Evolutionary conservation across 1,284 basidiomycete species (phyloP).

Genomic region (Phenoliferia sp.): DNA sequence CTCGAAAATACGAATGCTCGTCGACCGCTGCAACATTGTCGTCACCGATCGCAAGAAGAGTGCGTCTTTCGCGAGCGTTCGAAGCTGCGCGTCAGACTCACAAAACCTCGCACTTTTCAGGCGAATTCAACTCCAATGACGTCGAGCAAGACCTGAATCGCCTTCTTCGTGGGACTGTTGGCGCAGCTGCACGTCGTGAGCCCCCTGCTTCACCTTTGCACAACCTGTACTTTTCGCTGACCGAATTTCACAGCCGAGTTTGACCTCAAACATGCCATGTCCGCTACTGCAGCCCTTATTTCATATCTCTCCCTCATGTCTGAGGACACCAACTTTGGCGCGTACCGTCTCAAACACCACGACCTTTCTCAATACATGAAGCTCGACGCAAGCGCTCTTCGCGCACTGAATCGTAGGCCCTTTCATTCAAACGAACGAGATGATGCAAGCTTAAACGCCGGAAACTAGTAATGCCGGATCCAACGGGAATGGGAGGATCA

Average conservation of each 20-base stretch:
- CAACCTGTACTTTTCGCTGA: not conserved
- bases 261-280: conserved; percentile 70
- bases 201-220: conserved; percentile 32
- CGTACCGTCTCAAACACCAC: conserved; percentile 76
- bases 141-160: conserved; percentile 80
- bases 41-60: conserved; percentile 81
- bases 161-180: conserved; percentile 56
- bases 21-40: conserved; percentile 87
- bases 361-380: conserved; percentile 94
- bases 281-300: conserved; percentile 74
- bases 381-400: conserved; percentile 87
- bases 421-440: not conserved
- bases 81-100: not conserved
- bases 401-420: conserved; percentile 70
- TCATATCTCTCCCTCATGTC: conserved; percentile 77
- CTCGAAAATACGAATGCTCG: conserved; percentile 71
- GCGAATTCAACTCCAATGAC: conserved; percentile 75
- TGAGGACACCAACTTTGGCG: conserved; percentile 74
- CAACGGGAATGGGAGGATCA: conserved; percentile 23
- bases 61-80: conserved; percentile 43
- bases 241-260: conserved; percentile 60
- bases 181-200: conserved; percentile 49
- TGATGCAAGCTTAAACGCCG: not conserved
- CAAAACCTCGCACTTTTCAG: conserved; percentile 45
- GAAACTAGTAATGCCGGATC: conserved; percentile 30